phyloP scores from a whole-genome alignment of 331 rosid species.

The Stylosanthes scabra region DNA sequence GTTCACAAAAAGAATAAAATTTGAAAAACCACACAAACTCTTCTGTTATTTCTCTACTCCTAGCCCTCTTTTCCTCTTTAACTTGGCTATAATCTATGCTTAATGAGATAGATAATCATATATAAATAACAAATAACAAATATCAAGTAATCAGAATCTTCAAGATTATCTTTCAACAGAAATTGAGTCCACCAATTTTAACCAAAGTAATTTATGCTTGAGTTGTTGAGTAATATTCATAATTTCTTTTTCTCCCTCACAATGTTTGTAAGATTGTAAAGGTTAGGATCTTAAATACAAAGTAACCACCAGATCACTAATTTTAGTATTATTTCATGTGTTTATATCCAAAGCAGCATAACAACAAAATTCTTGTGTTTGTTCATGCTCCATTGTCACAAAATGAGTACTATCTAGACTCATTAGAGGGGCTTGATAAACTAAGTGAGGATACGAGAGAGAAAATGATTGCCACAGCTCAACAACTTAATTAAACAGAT shows the following conservation, averaged over 20 bases:
- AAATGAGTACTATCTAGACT: conserved; percentile 7
- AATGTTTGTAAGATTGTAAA: background rate
- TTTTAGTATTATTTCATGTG: background rate
- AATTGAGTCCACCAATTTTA: background rate
- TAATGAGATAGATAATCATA: conserved; percentile 16
- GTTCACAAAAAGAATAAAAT: background rate
- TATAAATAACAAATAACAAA: conserved; percentile 28
- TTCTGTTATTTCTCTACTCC: conserved; percentile 1
- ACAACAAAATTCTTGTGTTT: conserved; percentile 3
- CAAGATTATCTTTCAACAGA: background rate
- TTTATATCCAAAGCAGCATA: background rate
- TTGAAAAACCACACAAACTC: background rate
- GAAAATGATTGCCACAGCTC: conserved; percentile 6
- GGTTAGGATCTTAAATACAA: conserved; percentile 6
- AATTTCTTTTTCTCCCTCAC: conserved; percentile 10
- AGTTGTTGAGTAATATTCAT: background rate
- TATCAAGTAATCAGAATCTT: background rate
- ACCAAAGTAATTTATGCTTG: background rate
- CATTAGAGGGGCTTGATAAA: background rate
- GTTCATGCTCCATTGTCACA: background rate
- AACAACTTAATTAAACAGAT: conserved; percentile 18
- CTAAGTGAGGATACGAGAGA: background rate
- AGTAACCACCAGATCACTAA: background rate
- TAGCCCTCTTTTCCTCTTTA: background rate
- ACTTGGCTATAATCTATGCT: background rate